Evolutionary conservation across 2,329 filamentous ascomycete genomes (phyloP).

Genomic region (Ophiostoma australiae): DNA sequence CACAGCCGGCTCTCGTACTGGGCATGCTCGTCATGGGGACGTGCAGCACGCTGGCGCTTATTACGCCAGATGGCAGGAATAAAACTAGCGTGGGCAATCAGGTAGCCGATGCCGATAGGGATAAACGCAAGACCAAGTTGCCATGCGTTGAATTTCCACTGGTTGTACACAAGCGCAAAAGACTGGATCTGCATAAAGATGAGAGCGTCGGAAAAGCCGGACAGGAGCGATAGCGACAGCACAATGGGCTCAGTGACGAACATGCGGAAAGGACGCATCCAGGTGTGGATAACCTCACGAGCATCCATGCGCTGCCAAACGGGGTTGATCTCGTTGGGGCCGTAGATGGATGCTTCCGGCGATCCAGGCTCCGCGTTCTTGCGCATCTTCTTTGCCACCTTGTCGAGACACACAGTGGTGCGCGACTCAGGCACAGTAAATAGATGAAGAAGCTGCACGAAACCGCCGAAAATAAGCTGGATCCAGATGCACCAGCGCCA

Average conservation of each 20-base stretch:
- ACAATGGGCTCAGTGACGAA: conserved; percentile 72
- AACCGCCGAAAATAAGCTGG: conserved; percentile 70
- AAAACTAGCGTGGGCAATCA: conserved; percentile 57
- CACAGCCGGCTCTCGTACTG: conserved; percentile 66
- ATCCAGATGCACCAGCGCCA: conserved; percentile 77
- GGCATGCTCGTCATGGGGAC: conserved; percentile 52
- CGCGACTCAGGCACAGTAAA: conserved; percentile 73
- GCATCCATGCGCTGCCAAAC: conserved; percentile 55
- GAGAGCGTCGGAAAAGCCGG: conserved; percentile 67
- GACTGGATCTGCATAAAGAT: conserved; percentile 76
- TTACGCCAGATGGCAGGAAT: conserved; percentile 54
- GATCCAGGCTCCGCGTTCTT: conserved; percentile 50
- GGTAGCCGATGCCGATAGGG: conserved; percentile 62
- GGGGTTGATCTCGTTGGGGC: conserved; percentile 65
- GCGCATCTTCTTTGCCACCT: conserved; percentile 69
- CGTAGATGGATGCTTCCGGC: conserved; percentile 51
- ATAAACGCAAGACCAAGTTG: conserved; percentile 58
- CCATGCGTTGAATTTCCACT: conserved; percentile 59
- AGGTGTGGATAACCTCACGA: conserved; percentile 52
- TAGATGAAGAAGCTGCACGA: conserved; percentile 63
- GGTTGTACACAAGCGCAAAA: conserved; percentile 61
- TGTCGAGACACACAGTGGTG: conserved; percentile 70
- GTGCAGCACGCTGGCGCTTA: conserved; percentile 45
- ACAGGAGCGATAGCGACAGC: conserved; percentile 62
- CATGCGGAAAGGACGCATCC: conserved; percentile 65